phyloP scores from a whole-genome alignment of 2,329 filamentous ascomycete genomes.

The Cladosporium colombiae region DNA sequence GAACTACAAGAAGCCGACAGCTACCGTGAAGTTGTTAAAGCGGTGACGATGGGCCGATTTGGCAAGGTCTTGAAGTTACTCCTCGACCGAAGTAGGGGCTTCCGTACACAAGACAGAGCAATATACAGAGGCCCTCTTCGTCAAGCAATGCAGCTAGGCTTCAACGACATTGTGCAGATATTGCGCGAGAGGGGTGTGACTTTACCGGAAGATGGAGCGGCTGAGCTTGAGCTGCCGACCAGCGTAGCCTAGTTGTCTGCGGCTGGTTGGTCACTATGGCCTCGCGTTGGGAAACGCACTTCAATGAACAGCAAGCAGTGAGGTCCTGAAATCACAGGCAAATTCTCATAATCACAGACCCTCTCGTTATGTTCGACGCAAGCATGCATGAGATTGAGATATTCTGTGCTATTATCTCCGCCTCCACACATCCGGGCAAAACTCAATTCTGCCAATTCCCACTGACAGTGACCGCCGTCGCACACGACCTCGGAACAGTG shows the following conservation, averaged over 20 bases:
- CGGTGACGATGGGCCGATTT: neutral
- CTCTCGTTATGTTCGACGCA: neutral
- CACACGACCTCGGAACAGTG: constrained; percentile 37
- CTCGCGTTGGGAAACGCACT: neutral
- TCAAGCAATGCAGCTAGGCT: neutral
- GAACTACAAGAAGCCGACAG: neutral
- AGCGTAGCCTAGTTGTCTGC: neutral
- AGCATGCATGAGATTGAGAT: neutral
- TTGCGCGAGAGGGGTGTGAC: neutral
- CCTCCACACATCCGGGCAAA: neutral
- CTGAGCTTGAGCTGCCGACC: neutral
- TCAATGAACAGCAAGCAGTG: neutral
- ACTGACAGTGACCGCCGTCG: constrained; percentile 7
- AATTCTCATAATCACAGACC: neutral
- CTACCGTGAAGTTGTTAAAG: neutral
- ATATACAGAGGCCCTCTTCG: neutral
- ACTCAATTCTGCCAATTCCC: constrained; percentile 14
- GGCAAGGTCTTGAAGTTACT: neutral
- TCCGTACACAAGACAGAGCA: neutral
- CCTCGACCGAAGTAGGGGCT: neutral
- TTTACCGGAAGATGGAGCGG: neutral
- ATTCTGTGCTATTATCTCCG: neutral
- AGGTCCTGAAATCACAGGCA: neutral
- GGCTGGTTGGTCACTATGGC: neutral
- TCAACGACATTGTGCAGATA: neutral